phyloP scores from a whole-genome alignment of 1,284 basidiomycete species.

The Tilletia indica region DNA sequence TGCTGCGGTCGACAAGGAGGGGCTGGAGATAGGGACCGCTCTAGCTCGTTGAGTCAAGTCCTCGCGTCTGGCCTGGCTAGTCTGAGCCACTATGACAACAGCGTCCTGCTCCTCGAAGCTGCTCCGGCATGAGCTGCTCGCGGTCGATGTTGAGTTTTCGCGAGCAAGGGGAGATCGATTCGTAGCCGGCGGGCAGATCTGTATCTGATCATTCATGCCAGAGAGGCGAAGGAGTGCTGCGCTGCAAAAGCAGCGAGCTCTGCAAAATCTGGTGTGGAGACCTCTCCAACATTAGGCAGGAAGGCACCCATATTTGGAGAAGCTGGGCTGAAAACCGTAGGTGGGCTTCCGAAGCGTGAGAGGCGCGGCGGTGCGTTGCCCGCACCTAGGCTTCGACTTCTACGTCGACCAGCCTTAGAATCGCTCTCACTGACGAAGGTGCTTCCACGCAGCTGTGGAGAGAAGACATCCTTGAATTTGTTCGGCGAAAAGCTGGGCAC shows the following conservation, averaged over 20 bases:
- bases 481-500: constrained; percentile 27
- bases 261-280: neutral
- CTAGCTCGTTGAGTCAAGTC: constrained; percentile 20
- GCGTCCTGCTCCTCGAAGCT: constrained; percentile 11
- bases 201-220: neutral
- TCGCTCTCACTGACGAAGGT: neutral
- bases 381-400: constrained; percentile 18
- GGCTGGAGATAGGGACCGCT: constrained; percentile 36
- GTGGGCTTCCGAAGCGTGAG: constrained; percentile 24
- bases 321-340: constrained; percentile 20
- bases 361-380: constrained; percentile 20
- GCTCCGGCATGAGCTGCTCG: constrained; percentile 1
- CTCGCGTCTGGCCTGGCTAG: constrained; percentile 16
- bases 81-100: neutral
- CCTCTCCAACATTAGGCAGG: neutral
- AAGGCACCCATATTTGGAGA: constrained; percentile 11
- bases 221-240: constrained; percentile 3
- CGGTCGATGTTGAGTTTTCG: neutral
- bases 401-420: neutral
- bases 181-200: neutral
- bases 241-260: constrained; percentile 3
- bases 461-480: constrained; percentile 14
- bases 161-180: neutral
- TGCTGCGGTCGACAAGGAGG: constrained; percentile 26
- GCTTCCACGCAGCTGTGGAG: constrained; percentile 2